phyloP scores from a whole-genome alignment of 306 rosid genomes.

The Trichosanthes cucumerina region DNA sequence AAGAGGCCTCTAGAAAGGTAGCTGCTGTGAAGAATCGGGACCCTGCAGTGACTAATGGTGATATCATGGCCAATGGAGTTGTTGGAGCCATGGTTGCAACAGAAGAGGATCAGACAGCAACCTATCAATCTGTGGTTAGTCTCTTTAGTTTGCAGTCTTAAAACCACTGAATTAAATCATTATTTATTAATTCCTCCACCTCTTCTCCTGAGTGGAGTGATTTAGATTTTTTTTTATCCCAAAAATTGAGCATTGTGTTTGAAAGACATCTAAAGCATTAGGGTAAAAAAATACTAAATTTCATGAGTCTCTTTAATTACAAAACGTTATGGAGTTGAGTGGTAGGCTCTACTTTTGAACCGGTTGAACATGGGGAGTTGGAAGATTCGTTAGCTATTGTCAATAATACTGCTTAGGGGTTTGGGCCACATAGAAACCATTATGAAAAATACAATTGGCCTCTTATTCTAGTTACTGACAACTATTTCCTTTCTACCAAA shows the following conservation, averaged over 20 bases:
- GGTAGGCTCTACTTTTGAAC: background rate
- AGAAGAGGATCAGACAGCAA: conserved; percentile 36
- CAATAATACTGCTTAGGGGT: background rate
- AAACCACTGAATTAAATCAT: conserved; percentile 2
- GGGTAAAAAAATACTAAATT: background rate
- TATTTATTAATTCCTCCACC: background rate
- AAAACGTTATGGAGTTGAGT: background rate
- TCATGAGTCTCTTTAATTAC: background rate
- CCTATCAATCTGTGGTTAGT: conserved; percentile 47
- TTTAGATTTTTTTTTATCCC: background rate
- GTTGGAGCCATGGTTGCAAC: conserved; percentile 39
- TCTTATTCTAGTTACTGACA: background rate
- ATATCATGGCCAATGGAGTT: conserved; percentile 40
- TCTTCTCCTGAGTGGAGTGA: background rate
- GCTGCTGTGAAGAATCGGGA: conserved; percentile 34
- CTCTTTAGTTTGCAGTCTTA: conserved; percentile 8
- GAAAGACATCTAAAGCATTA: background rate
- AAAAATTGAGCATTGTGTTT: background rate
- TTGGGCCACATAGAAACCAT: background rate
- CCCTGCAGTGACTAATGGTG: conserved; percentile 31
- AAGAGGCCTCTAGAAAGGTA: conserved; percentile 70
- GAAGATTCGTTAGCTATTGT: background rate
- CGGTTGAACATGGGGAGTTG: background rate
- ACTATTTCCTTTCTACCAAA: background rate
- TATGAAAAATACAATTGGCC: background rate